Evolutionary conservation across 2,329 filamentous ascomycete species (phyloP).

Genomic region (Cladosporium sp.): DNA sequence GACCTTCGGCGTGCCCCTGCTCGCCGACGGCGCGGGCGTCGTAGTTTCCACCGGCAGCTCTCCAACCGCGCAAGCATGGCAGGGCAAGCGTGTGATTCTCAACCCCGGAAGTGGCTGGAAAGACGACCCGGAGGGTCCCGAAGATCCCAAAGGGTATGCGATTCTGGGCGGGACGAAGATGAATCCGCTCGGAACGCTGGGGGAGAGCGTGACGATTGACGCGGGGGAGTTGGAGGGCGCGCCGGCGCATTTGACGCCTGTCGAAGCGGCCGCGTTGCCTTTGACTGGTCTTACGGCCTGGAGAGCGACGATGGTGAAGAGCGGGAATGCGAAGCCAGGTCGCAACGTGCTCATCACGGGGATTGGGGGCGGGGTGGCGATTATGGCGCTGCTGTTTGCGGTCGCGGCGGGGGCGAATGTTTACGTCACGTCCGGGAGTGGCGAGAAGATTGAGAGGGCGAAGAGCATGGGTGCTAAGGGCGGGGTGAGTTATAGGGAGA

Average conservation of each 20-base stretch:
- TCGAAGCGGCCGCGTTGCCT: constrained; percentile 79
- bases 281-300: constrained; percentile 84
- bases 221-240: constrained; percentile 71
- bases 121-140: constrained; percentile 66
- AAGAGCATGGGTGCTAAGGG: constrained; percentile 68
- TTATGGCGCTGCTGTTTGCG: constrained; percentile 77
- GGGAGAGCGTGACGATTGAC: constrained; percentile 67
- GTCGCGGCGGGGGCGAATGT: constrained; percentile 70
- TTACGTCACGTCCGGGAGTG: constrained; percentile 73
- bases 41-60: constrained; percentile 62
- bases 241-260: constrained; percentile 66
- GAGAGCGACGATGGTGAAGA: constrained; percentile 80
- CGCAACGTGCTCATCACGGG: constrained; percentile 82
- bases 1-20: constrained; percentile 71
- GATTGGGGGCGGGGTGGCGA: constrained; percentile 86
- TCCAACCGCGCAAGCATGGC: constrained; percentile 51
- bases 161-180: constrained; percentile 67
- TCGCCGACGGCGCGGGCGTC: constrained; percentile 76
- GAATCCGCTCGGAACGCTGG: constrained; percentile 65
- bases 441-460: constrained; percentile 72
- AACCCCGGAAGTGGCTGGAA: constrained; percentile 78
- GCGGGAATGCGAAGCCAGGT: constrained; percentile 57
- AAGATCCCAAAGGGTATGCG: constrained; percentile 55
- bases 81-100: constrained; percentile 68
- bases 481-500: constrained; percentile 76